Percentiles rank a stretch among this genome's conserved stretches.
Evolutionary conservation across 176 grass and related monocot genomes (phyloP).

Genomic region (Melocanna baccifera): DNA sequence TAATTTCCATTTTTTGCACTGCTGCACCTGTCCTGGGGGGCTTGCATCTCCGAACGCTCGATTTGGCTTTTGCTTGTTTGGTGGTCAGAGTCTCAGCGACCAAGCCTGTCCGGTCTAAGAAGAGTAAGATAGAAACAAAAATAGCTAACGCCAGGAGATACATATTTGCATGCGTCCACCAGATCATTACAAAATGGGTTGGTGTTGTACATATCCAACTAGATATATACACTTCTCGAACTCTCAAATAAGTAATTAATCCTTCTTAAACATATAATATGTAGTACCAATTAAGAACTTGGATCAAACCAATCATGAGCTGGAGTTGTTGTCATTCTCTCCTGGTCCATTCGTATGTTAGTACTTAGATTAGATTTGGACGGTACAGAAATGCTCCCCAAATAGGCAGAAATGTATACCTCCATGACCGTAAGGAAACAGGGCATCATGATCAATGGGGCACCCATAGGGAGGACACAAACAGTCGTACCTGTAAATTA

Average conservation of each 20-base stretch:
- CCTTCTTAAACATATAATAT: neutral
- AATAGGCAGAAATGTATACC: neutral
- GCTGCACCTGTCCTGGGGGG: neutral
- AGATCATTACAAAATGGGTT: neutral
- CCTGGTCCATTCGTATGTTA: neutral
- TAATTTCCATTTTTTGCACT: neutral
- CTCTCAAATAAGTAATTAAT: neutral
- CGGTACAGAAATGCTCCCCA: neutral
- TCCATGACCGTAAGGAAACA: neutral
- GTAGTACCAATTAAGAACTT: neutral
- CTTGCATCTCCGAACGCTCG: neutral
- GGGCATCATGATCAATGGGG: neutral
- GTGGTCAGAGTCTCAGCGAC: neutral
- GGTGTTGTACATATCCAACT: neutral
- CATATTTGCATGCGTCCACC: neutral
- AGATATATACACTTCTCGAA: too few species aligned
- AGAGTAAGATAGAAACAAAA: neutral
- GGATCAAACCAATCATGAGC: neutral
- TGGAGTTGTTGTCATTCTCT: neutral
- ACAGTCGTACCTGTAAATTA: neutral
- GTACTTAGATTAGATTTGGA: neutral
- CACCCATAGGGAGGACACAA: neutral
- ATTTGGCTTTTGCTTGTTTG: conserved; percentile 1
- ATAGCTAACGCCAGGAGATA: neutral
- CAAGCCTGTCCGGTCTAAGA: neutral